Base-by-base conservation (phyloP, 345 rosid genomes). In the Trapa bicornis region DNA sequence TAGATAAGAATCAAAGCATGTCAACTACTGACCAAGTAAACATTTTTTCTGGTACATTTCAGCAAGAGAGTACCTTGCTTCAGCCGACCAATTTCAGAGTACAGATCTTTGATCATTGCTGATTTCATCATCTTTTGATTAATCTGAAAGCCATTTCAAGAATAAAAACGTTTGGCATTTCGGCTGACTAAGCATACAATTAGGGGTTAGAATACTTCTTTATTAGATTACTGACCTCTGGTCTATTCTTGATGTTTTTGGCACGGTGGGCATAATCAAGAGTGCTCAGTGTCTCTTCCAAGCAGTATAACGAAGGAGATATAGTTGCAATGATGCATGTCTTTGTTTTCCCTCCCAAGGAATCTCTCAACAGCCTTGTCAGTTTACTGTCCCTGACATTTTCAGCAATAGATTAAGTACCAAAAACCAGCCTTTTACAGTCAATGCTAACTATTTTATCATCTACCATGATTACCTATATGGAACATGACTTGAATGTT, bases 111-210 rank as follows among this genome's bases (percentile, higher is more conserved):
- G 79, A 91, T 91, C 85, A 91, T 71, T 57, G 97, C 99, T 75
- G 97, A 79, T 83, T 95, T 95, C 99, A 95, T 91, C 97, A 95
- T 89, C 96, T 95, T 95, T 78, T 95, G 99, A 79, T 95, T 95
- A 70, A 95, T 78, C 98, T 93, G 91, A 72, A 62, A 22, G 16
- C 53, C 11, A 58, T 14, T n/a, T 32, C 65, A 57, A 15, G 54
- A 4, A 37, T 15, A 68, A 11, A 3, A 33, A 65, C 22, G 67
- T 36, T 65, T 5, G 43, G 45, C 37, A 62, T 37, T 62, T 29
- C 65, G 37, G 43, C 43, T 36, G 32, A 38, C 45, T 37, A 43
- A 65, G 4, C 8, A 14, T 63, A n/a, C 47, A 64, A 22, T 22
- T 22, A 22, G 13, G 32, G 42, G 3, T 9, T 15, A 33, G 29